Conservation (phyloP, 2,329 filamentous ascomycete genomes). For the Exophiala phaeomuriformis region DNA sequence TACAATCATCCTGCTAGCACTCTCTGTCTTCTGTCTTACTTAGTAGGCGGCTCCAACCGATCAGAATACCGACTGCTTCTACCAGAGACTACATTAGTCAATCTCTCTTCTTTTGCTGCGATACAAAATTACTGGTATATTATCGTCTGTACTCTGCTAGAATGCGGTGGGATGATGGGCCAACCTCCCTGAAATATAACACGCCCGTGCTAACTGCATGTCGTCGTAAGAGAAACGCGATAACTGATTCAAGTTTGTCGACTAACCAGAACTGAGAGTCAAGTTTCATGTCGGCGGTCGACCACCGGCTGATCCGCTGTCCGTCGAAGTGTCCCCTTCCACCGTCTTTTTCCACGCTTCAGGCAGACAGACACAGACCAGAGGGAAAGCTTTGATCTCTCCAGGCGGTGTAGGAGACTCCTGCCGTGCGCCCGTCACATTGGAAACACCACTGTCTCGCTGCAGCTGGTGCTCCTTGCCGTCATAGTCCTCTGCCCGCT, state of each 20-base stretch:
- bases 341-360: constrained; percentile 97
- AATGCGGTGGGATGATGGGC: not conserved
- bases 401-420: constrained; percentile 60
- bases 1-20: no score
- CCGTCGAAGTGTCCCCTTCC: constrained; percentile 72
- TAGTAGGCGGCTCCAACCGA: no score
- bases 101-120: not conserved
- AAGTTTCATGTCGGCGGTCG: constrained; percentile 19
- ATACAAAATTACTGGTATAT: constrained; percentile 24
- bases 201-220: constrained; percentile 22
- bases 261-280: not conserved
- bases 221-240: constrained; percentile 16
- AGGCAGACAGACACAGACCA: constrained; percentile 91
- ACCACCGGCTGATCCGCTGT: constrained; percentile 45
- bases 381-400: constrained; percentile 94
- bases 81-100: no score
- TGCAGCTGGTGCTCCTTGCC: constrained; percentile 61
- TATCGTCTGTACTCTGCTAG: constrained; percentile 18
- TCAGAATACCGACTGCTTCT: no score
- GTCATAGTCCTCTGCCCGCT: constrained; percentile 85
- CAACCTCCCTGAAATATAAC: not conserved
- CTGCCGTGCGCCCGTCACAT: constrained; percentile 57
- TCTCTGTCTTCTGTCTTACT: no score
- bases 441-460: constrained; percentile 88
- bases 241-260: no score